Base-by-base conservation (phyloP, 257 asterid species). In the Nicotiana paniculata region DNA sequence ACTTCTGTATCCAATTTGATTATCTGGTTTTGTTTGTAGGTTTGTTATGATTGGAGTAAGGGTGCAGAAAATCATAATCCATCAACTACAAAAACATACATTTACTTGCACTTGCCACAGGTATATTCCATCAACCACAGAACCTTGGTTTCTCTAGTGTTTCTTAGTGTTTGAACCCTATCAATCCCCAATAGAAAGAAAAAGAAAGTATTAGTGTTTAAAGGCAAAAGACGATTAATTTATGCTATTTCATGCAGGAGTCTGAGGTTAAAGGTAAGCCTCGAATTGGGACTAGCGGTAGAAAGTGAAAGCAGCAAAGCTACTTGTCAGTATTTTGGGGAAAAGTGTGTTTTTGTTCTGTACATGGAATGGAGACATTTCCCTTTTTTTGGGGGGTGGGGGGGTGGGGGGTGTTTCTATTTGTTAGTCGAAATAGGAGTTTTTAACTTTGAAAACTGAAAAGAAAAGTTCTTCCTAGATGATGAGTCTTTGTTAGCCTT, bases 1-100 rank as follows among this genome's bases (percentile, higher is more conserved):
- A n/a, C 43, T 6, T 74, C 62, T 48, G 62, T 48, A 46, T 72
- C 51, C 79, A 74, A 48, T 74, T 15, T 48, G 43, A 24, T 48
- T 74, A 16, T 26, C 79, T 0, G 6, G 51, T 74, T 80, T 64
- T 55, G 46, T 16, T 37, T 76, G 57, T 84, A 93, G 98, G 97
- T 92, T 57, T 94, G 99, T 77, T 92, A 94, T 80, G 99, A 96
- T 87, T 96, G 99, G 99, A 89, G 97, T 92, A 96, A 96, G 92
- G 99, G 98, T 70, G 99, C 99, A 61, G 99, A 96, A 86, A 96
- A 96, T 82, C 97, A 94, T 82, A 96, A 94, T 85, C 99, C 99
- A 61, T 85, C 97, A 43, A 90, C 93, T 55, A 97, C 98, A 68
- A 96, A 94, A 89, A 83, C 93, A 32, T 6, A 84, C 28, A 96